Evolutionary conservation across 306 rosid genomes (phyloP), one percentile per base, ranked within the genome.

Genomic region (Rosa chinensis): DNA sequence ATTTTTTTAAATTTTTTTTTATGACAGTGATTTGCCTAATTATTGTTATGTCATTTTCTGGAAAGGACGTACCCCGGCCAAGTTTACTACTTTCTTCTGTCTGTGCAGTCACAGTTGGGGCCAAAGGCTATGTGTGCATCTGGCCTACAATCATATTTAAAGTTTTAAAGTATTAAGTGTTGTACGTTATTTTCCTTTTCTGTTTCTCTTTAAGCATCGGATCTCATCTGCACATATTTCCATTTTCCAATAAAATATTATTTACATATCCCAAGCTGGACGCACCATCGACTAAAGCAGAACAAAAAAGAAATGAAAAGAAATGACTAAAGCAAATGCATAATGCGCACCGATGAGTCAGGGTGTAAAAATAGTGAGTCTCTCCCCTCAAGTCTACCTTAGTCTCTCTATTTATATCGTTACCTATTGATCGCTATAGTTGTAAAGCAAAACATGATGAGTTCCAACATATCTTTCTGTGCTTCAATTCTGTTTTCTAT

Each of bases 401-500:
- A 17, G 58, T 16, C 21, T 18, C n/a, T 52, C 58, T 67, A 17
- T 40, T 0, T 67, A 5, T 67, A 17, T 6, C 4, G 20, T 6
- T 18, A 40, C 4, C 32, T 2, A 20, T 6, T n/a, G 63, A 56
- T 56, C 28, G 10, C 28, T 20, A 56, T 20, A n/a, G 10, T 20
- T 74, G 25, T n/a, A 7, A 3, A 37, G 18, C 56, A 14, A 74
- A 17, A 35, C 1, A 76, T 45, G 4, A 87, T 88, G 90, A 58
- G 39, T n/a, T 18, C 37, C 73, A n/a, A 18, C 45, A 53, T 77
- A 12, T 75, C 83, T 52, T 73, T 66, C 42, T 39, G 32, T 62
- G 67, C 77, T 2, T 75, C 84, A 61, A 7, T 86, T 72, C 40
- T 84, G 32, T 9, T 63, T 20, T 76, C 79, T 45, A 61, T 23